Evolutionary conservation across 495 filamentous ascomycete genomes (phyloP).

Genomic region (Podospora anserina): DNA sequence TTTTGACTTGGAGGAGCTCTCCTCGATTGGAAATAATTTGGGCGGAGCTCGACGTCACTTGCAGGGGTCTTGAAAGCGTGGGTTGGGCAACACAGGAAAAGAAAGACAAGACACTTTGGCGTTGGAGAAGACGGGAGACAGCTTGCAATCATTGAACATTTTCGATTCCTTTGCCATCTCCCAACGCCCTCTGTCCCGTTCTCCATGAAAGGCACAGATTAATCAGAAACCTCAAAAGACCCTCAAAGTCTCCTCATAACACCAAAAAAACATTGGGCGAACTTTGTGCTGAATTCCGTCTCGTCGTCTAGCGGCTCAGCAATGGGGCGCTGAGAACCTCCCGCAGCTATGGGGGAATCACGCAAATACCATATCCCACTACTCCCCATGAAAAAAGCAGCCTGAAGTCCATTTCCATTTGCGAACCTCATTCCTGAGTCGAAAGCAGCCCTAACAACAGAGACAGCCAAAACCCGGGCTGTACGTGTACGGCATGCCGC

Average conservation of each 20-base stretch:
- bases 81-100: not conserved
- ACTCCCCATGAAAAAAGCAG: conserved; percentile 23
- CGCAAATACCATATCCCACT: conserved; percentile 10
- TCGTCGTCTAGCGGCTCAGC: conserved; percentile 17
- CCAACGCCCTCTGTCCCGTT: not conserved
- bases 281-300: conserved; percentile 20
- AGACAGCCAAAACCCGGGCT: conserved; percentile 39
- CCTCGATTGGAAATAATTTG: conserved; percentile 15
- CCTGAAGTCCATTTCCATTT: conserved; percentile 40
- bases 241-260: not conserved
- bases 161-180: not conserved
- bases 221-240: not conserved
- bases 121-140: not conserved
- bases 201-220: not conserved
- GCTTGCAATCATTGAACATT: not conserved
- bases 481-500: conserved; percentile 45
- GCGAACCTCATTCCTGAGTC: conserved; percentile 39
- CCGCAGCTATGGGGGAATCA: conserved; percentile 10
- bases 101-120: not conserved
- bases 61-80: conserved; percentile 15
- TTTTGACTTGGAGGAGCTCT: conserved; percentile 2
- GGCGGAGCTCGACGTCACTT: conserved; percentile 24
- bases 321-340: conserved; percentile 19
- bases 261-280: conserved; percentile 3
- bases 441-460: conserved; percentile 50